Evolutionary conservation across 1,139 yeast species (phyloP), one percentile per base, ranked within the genome.

Genomic region (Starmera stellimalicola): DNA sequence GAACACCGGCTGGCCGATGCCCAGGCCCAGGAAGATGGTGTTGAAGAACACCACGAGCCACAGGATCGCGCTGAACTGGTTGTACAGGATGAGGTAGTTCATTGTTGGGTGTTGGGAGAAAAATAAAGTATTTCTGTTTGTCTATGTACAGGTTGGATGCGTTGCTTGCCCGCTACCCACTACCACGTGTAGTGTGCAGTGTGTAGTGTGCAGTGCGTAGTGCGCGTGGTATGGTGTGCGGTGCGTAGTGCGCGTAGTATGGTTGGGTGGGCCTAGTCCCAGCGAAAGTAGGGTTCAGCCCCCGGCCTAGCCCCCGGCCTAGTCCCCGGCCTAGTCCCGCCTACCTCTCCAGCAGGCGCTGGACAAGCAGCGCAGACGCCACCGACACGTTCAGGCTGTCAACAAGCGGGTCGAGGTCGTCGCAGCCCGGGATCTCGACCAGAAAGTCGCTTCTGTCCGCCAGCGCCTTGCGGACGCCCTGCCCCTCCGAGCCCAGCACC

Each of bases 321-420:
- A n/a, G n/a, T n/a, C n/a, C n/a, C n/a, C n/a, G n/a, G n/a, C n/a
- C n/a, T n/a, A n/a, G n/a, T n/a, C n/a, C n/a, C n/a, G n/a, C n/a
- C n/a, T n/a, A n/a, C n/a, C n/a, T n/a, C n/a, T n/a, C n/a, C n/a
- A n/a, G n/a, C n/a, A n/a, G n/a, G n/a, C n/a, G n/a, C n/a, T n/a
- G n/a, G n/a, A n/a, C n/a, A n/a, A n/a, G n/a, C 24, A 85, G 51
- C 1, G 88, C 93, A 3, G 88, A 70, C 1, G 96, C 95, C 5
- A 87, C 95, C 50, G 94, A 82, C 26, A 84, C 96, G 52, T 87
- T 87, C 45, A 87, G 62, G 16, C 94, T 82, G 50, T 85, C 95
- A 25, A 87, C 77, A 12, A 73, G 57, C 3, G 48, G 48, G 35
- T 63, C 65, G 2, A 42, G 48, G 6, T 55, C 62, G 35, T 37